Conservation (phyloP, 2,329 filamentous ascomycete species). For the Fusarium sterilihyphosum region DNA sequence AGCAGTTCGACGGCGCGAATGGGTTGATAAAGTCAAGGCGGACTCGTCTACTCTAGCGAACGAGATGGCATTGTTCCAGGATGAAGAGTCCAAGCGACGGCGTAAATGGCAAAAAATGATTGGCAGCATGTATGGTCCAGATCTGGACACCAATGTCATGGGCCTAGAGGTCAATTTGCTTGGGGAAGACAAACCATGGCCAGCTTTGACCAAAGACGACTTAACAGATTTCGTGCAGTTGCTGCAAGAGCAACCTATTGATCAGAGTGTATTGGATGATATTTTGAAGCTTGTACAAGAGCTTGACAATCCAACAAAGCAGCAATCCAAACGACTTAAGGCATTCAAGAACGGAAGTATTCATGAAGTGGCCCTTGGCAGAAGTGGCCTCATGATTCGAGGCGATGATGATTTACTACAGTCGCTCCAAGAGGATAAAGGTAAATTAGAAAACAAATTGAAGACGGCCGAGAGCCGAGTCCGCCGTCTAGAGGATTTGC, state of each 20-base stretch:
- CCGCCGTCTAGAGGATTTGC: conserved; percentile 87
- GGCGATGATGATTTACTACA: conserved; percentile 86
- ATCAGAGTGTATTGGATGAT: conserved; percentile 74
- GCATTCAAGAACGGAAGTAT: conserved; percentile 97
- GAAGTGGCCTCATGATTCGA: conserved; percentile 83
- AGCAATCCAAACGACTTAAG: conserved; percentile 86
- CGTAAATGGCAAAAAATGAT: conserved; percentile 91
- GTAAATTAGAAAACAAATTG: conserved; percentile 75
- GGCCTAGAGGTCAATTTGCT: conserved; percentile 87
- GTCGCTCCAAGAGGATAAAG: conserved; percentile 85
- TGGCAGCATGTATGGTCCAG: conserved; percentile 77
- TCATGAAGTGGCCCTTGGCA: conserved; percentile 88
- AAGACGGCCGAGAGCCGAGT: conserved; percentile 90
- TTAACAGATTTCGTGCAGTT: conserved; percentile 77
- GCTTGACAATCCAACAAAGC: conserved; percentile 82
- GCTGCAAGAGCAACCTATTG: conserved; percentile 72
- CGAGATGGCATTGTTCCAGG: conserved; percentile 90
- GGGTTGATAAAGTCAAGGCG: conserved; percentile 88
- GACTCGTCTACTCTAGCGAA: conserved; percentile 91
- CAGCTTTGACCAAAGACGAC: conserved; percentile 77
- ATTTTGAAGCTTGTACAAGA: conserved; percentile 81
- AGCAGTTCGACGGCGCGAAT: conserved; percentile 85
- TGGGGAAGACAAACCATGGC: conserved; percentile 83
- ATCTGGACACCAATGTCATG: conserved; percentile 73
- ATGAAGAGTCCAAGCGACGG: conserved; percentile 89